Evolutionary conservation across 1,284 basidiomycete genomes (phyloP), one percentile per base, ranked within the genome.

Genomic region (Moniliophthora roreri): DNA sequence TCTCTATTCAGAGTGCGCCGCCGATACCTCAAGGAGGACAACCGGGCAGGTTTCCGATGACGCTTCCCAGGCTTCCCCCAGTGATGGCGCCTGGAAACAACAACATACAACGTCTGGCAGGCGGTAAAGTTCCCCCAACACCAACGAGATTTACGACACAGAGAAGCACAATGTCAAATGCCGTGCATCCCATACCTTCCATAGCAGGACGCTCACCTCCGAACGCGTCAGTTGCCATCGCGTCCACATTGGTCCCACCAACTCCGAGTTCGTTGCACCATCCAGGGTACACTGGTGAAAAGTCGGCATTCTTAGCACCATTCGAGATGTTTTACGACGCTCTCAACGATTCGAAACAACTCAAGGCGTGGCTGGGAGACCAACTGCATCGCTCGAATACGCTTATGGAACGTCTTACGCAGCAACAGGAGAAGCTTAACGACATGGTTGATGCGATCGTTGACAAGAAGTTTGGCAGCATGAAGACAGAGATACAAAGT

Each of bases 271-370:
- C 77, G 4, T 72, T 87, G 13, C 82, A 84, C 23, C 79, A 78
- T 44, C 77, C 82, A 1, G 76, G 77, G 3, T 84, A 81, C 61
- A 64, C 77, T 15, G 78, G 76, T n/a, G 84, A 87, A 60, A 87
- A 85, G 63, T 73, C 80, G 0, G 82, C 86, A 16, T 91, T 93
- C 66, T 70, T 91, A 48, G 80, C 85, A 0, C 87, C 87, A 1
- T 93, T 92, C 58, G 87, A 87, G 63, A 66, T 77, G 54, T 91
- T 92, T 68, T 91, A 91, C 62, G 86, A 89, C 55, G 84, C 88
- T 1, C 76, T 93, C 35, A 81, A 84, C 55, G 87, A 90, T 64
- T 82, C 86, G 39, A 84, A 80, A 63, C 82, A 87, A 63, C 78
- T 90, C 53, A 89, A 89, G 69, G 63, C 66, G 38, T 90, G 87